These are phyloP conservation scores for Aspergillus ibericus DNA, from an alignment of 2,329 filamentous ascomycete genomes.

Conservation along the genomic window DNA sequence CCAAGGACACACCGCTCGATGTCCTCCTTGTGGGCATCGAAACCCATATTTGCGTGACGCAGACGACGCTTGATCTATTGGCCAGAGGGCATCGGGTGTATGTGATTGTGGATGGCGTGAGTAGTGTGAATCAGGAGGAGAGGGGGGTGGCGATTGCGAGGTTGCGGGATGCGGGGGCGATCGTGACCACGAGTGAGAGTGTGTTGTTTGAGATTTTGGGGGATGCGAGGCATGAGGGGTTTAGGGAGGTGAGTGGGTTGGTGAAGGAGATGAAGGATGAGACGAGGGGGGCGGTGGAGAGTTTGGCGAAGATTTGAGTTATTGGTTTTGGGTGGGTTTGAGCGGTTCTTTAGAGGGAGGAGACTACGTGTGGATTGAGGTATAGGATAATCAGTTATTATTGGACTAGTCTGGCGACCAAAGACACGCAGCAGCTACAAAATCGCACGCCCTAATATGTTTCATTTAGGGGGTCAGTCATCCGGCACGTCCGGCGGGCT, in stretches of 20 bases:
- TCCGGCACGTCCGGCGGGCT: constrained; percentile 20
- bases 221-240: constrained; percentile 70
- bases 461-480: constrained; percentile 24
- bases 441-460: constrained; percentile 20
- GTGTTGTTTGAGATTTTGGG: constrained; percentile 87
- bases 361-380: neutral
- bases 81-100: constrained; percentile 77
- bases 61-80: constrained; percentile 83
- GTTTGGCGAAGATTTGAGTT: constrained; percentile 60
- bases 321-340: neutral
- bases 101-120: constrained; percentile 84
- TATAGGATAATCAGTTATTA: neutral
- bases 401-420: neutral
- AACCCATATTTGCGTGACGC: constrained; percentile 89
- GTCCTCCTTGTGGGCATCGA: constrained; percentile 88
- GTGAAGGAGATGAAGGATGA: constrained; percentile 74
- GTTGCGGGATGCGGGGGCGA: constrained; percentile 71
- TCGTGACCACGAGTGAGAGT: constrained; percentile 84
- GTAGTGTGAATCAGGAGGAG: constrained; percentile 81
- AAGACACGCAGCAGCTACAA: neutral
- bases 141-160: constrained; percentile 74
- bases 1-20: constrained; percentile 46
- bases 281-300: constrained; percentile 68
- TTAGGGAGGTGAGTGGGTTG: constrained; percentile 69
- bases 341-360: no score